Conservation (phyloP, 2,329 filamentous ascomycete species). For the Lasiodiplodia sp. region DNA sequence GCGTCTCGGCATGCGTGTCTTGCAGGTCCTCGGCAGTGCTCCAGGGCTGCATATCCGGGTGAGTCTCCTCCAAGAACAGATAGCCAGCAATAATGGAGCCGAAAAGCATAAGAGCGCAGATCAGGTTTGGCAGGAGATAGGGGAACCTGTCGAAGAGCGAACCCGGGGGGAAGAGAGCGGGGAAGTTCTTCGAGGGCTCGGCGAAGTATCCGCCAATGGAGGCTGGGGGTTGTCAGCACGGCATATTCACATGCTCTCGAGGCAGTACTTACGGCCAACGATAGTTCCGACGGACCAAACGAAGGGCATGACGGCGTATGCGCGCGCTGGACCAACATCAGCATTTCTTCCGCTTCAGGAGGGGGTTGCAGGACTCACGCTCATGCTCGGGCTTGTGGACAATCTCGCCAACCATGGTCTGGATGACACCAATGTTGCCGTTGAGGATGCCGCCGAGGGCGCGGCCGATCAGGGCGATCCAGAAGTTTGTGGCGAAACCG, state of each 20-base stretch:
- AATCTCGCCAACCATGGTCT: constrained; percentile 91
- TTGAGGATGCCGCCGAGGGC: constrained; percentile 83
- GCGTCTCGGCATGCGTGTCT: constrained; percentile 67
- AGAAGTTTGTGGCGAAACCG: constrained; percentile 83
- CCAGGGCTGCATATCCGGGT: constrained; percentile 77
- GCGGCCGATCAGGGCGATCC: constrained; percentile 79
- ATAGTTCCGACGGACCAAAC: constrained; percentile 93
- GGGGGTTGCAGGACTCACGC: constrained; percentile 62
- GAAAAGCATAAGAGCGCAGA: constrained; percentile 79
- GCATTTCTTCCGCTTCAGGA: constrained; percentile 1
- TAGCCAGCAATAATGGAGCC: constrained; percentile 83
- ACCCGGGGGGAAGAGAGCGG: constrained; percentile 69
- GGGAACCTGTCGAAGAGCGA: constrained; percentile 80
- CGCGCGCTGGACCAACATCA: constrained; percentile 66
- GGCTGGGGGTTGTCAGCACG: constrained; percentile 50
- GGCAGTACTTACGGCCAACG: constrained; percentile 62
- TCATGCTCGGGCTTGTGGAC: constrained; percentile 86
- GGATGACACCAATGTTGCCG: constrained; percentile 87
- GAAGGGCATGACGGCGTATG: constrained; percentile 92
- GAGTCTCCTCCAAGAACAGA: constrained; percentile 84
- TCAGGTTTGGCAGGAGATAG: constrained; percentile 86
- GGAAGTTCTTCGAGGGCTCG: constrained; percentile 77
- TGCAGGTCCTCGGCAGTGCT: constrained; percentile 49
- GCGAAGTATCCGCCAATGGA: constrained; percentile 88
- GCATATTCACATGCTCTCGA: neutral